Base-by-base conservation (phyloP, 805 yeast species). In the Hanseniaspora thailandica region DNA sequence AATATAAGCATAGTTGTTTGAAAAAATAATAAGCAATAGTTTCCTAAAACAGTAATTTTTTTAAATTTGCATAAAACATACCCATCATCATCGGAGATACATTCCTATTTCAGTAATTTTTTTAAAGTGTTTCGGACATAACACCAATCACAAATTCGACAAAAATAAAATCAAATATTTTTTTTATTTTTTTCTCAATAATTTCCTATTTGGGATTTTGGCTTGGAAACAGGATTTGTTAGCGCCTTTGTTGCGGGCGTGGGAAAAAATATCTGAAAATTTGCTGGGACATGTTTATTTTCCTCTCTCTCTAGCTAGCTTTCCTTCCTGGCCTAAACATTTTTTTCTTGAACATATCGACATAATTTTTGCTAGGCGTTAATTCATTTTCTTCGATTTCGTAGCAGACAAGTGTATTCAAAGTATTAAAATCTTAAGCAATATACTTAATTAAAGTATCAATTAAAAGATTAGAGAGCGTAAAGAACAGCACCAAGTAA, bases 401-500 rank as follows among this genome's bases (percentile, higher is more conserved):
- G 12, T 30, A 30, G 33, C 12, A 15, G 12, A 9, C 13, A 30
- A 9, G 19, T 35, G 7, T 17, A 17, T 10, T 35, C 39, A 35
- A 5, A 15, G 7, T 3, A 17, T 35, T 20, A 12, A 9, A 8
- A 10, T 38, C 17, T 39, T 22, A n/a, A n/a, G n/a, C 6, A 12
- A 39, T 39, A 6, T 8, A 23, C 7, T 39, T 22, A 12, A 12
- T 39, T 38, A 9, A 12, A 38, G 5, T 20, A 38, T 8, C 3
- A 38, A 20, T 9, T 5, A 23, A 23, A 22, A 15, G 31, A 39
- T n/a, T 15, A 36, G 12, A 36, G 13, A 41, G 12, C 15, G 9
- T n/a, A 26, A 43, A 25, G 5, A 28, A 43, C 46, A 43, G 35
- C 46, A 43, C 46, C 46, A 43, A 43, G 46, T 43, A 43, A 43